These are phyloP conservation scores for Phytophthora ohioensis DNA, from an alignment of 352 stramenopile genomes.

Conservation along the genomic window DNA sequence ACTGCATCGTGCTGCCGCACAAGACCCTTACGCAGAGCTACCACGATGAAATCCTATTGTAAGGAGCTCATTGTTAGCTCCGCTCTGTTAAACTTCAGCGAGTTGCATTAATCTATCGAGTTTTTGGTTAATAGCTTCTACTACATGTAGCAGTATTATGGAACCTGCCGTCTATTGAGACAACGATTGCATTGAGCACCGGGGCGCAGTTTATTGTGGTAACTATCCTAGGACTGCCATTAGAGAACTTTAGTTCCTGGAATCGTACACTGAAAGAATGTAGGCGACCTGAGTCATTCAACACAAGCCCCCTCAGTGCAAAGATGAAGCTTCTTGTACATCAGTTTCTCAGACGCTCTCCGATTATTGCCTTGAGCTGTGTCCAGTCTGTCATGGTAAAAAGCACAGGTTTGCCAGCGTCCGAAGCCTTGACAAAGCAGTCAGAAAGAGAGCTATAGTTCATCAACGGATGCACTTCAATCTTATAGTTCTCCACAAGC, in stretches of 20 bases:
- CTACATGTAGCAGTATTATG: too few relatives aligned
- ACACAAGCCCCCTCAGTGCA: too few relatives aligned
- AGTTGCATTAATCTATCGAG: conserved; percentile 34
- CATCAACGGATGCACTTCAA: conserved; percentile 41
- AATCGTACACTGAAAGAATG: too few relatives aligned
- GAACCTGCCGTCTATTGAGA: too few relatives aligned
- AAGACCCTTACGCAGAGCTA: conserved; percentile 91
- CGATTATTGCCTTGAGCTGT: conserved; percentile 23
- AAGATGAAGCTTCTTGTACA: neutral
- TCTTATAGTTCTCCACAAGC: conserved; percentile 46
- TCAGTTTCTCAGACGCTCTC: neutral
- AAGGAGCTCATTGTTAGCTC: conserved; percentile 39
- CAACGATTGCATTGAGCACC: too few relatives aligned
- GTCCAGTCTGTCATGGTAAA: conserved; percentile 36
- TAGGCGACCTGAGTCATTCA: too few relatives aligned
- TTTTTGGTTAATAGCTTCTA: conserved; percentile 19
- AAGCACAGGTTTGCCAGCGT: conserved; percentile 27
- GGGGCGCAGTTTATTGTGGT: too few relatives aligned
- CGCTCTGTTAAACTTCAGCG: conserved; percentile 23
- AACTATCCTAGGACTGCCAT: too few relatives aligned
- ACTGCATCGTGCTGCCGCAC: conserved; percentile 90
- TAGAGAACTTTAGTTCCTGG: too few relatives aligned
- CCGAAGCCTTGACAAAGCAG: conserved; percentile 9
- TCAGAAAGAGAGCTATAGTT: conserved; percentile 23
- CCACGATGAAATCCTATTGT: conserved; percentile 91